Evolutionary conservation across 768 basidiomycete species (phyloP).

Genomic region (Termitomyces sp.): DNA sequence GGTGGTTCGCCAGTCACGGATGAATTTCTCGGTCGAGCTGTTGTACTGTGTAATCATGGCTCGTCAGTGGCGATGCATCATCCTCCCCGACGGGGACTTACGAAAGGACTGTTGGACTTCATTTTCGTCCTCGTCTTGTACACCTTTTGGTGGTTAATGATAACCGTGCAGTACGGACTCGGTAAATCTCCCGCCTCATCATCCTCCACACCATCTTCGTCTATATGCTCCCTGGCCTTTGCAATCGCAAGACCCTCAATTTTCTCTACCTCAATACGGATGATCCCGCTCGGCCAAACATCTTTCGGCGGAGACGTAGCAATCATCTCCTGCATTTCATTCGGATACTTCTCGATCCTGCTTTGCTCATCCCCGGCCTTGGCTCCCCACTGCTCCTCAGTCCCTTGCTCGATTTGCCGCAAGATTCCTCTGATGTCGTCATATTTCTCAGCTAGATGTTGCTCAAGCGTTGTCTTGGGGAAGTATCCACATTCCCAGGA

Average conservation of each 20-base stretch:
- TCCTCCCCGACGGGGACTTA: slow-evolving; percentile 18
- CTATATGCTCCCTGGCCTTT: slow-evolving; percentile 48
- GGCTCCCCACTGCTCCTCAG: slow-evolving; percentile 45
- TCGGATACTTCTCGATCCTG: slow-evolving; percentile 26
- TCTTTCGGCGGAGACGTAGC: slow-evolving; percentile 47
- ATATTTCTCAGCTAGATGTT: slow-evolving; percentile 26
- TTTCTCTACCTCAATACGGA: slow-evolving; percentile 62
- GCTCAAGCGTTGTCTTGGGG: slow-evolving; percentile 38
- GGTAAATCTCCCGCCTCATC: slow-evolving; percentile 59
- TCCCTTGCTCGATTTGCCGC: slow-evolving; percentile 27
- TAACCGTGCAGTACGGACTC: slow-evolving; percentile 51
- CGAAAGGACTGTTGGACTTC: slow-evolving; percentile 40
- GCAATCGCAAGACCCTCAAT: slow-evolving; percentile 59
- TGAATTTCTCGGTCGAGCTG: slow-evolving; percentile 66
- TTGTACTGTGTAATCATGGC: slow-evolving; percentile 33
- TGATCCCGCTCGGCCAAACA: slow-evolving; percentile 61
- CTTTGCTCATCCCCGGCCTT: slow-evolving; percentile 18
- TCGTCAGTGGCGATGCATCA: neutral
- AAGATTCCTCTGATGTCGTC: slow-evolving; percentile 23
- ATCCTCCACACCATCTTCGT: slow-evolving; percentile 46
- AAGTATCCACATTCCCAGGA: slow-evolving; percentile 51
- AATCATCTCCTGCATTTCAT: slow-evolving; percentile 35
- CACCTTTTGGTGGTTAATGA: slow-evolving; percentile 38
- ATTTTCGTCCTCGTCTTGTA: slow-evolving; percentile 44
- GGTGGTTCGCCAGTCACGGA: slow-evolving; percentile 56